Conservation (phyloP, 176 grass and related monocot species). For the Eragrostis nindensis region DNA sequence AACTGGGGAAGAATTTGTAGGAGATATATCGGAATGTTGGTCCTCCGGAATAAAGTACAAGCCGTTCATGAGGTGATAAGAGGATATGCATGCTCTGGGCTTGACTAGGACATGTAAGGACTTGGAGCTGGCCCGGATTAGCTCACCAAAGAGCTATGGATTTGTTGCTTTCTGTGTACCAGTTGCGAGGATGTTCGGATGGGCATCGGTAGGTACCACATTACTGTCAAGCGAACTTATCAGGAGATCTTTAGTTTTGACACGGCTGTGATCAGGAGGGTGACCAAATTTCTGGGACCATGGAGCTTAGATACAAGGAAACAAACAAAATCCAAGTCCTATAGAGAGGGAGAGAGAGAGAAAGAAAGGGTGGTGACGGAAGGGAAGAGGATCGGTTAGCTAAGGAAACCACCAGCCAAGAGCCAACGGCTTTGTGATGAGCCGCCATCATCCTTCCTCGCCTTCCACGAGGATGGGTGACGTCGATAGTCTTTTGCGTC, state of each 20-base stretch:
- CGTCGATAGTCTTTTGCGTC: neutral
- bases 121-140: neutral
- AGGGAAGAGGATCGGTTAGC: conserved; percentile 2
- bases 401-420: conserved; percentile 8
- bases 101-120: conserved; percentile 57
- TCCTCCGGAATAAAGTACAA: neutral
- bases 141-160: conserved; percentile 1
- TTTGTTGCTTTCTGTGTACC: conserved; percentile 31
- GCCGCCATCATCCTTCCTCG: conserved; percentile 6
- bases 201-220: conserved; percentile 36
- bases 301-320: neutral
- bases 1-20: neutral
- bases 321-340: neutral
- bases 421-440: conserved; percentile 3
- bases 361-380: neutral
- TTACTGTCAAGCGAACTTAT: conserved; percentile 34
- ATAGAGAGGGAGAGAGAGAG: neutral
- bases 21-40: neutral
- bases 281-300: conserved; percentile 35
- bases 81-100: neutral
- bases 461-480: neutral
- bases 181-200: neutral
- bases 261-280: conserved; percentile 5
- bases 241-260: conserved; percentile 4
- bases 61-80: conserved; percentile 36